Percentiles rank a stretch among this genome's conserved stretches.
phyloP scores from a whole-genome alignment of 257 asterid genomes.

The Solanum piurae region DNA sequence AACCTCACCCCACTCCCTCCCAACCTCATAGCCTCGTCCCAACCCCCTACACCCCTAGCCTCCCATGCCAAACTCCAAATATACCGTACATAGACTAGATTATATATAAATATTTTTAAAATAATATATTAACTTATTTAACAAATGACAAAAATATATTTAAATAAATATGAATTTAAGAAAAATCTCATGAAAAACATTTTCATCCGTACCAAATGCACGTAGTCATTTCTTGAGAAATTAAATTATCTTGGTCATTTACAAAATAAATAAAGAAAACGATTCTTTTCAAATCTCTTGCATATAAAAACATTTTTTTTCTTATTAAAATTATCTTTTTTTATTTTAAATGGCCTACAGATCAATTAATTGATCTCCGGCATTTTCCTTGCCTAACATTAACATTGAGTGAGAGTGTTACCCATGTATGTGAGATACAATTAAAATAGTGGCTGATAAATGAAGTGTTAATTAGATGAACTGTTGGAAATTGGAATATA shows the following conservation, averaged over 20 bases:
- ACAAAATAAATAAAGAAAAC: no score
- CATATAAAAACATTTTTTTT: no score
- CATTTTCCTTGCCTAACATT: neutral
- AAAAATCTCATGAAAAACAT: neutral
- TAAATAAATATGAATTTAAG: no score
- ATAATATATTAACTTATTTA: no score
- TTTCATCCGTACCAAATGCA: neutral
- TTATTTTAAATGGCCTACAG: neutral
- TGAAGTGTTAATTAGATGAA: neutral
- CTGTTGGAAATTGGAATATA: neutral
- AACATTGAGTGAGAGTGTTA: neutral
- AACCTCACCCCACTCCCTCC: neutral
- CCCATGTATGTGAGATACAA: neutral
- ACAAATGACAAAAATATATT: no score
- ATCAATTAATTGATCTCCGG: neutral
- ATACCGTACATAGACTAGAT: no score
- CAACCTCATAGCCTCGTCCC: neutral
- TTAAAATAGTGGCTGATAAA: neutral
- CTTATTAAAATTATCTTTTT: no score
- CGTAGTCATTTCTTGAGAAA: neutral
- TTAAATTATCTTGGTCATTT: no score
- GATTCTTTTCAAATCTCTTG: no score
- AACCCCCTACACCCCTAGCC: neutral
- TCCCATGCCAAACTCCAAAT: neutral
- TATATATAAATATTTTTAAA: no score